phyloP scores from a whole-genome alignment of 371 early-diverging fungal genomes.

The Mucor racemosus region DNA sequence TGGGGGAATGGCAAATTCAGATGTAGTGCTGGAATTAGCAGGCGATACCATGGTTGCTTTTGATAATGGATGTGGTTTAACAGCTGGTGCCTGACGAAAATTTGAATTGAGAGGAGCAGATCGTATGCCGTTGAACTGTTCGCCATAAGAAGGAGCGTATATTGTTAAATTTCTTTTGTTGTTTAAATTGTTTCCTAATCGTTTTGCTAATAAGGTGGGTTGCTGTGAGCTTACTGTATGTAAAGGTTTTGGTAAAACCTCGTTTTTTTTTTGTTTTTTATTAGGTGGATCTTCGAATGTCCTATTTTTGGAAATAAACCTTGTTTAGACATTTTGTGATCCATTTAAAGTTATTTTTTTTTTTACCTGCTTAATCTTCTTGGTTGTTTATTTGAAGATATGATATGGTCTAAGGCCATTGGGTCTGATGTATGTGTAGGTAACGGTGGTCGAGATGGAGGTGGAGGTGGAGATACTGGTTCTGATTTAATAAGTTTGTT shows the following conservation, averaged over 20 bases:
- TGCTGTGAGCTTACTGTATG: slow-evolving; percentile 48
- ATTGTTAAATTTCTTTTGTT: slow-evolving; percentile 62
- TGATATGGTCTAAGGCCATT: slow-evolving; percentile 37
- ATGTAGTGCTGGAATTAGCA: slow-evolving; percentile 15
- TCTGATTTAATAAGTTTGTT: slow-evolving; percentile 33
- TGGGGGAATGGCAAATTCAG: slow-evolving; percentile 52
- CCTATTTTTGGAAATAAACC: not conserved
- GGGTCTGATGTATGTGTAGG: slow-evolving; percentile 29
- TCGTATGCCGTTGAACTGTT: slow-evolving; percentile 51
- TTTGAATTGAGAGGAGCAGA: slow-evolving; percentile 64
- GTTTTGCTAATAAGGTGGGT: slow-evolving; percentile 39
- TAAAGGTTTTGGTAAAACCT: slow-evolving; percentile 36
- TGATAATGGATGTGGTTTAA: slow-evolving; percentile 26
- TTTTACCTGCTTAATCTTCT: slow-evolving; percentile 38
- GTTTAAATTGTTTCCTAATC: slow-evolving; percentile 15
- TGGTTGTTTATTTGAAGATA: not conserved
- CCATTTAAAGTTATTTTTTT: not conserved
- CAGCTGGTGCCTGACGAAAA: slow-evolving; percentile 27
- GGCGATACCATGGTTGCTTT: slow-evolving; percentile 18
- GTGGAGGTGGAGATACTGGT: slow-evolving; percentile 40
- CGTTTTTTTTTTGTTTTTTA: slow-evolving; percentile 13
- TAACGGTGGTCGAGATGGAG: slow-evolving; percentile 12
- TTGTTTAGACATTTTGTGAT: no score
- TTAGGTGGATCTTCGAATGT: slow-evolving; percentile 21
- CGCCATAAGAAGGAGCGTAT: slow-evolving; percentile 61